phyloP scores from a whole-genome alignment of 257 asterid genomes.

The Nyctanthes arbortristis region DNA sequence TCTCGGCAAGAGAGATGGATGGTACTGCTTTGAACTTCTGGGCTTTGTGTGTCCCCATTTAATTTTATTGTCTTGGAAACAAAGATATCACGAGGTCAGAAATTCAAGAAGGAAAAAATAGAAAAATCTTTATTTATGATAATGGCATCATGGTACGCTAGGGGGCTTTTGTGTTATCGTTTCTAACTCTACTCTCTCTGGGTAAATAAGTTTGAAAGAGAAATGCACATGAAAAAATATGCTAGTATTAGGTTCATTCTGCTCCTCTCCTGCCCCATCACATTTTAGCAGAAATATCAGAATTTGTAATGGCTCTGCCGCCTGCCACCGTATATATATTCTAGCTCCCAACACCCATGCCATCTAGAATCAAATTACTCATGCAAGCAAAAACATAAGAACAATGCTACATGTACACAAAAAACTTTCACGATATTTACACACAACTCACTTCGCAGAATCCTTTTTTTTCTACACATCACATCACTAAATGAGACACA shows the following conservation, averaged over 20 bases:
- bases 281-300: background rate
- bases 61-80: background rate
- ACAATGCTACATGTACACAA: no score
- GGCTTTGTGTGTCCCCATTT: slow-evolving; percentile 2
- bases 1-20: slow-evolving; percentile 68
- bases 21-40: slow-evolving; percentile 48
- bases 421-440: no score
- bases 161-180: background rate
- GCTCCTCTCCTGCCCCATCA: background rate
- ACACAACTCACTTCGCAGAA: no score
- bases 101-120: background rate
- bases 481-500: no score
- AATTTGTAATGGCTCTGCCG: background rate
- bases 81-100: background rate
- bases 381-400: no score
- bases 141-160: background rate
- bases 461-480: no score
- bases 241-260: background rate
- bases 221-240: background rate
- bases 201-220: background rate
- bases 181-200: background rate
- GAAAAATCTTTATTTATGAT: background rate
- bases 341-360: background rate
- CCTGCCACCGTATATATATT: background rate
- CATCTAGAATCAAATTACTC: background rate